Base-by-base conservation (phyloP, 441 rosid genomes). In the Biscutella laevigata region DNA sequence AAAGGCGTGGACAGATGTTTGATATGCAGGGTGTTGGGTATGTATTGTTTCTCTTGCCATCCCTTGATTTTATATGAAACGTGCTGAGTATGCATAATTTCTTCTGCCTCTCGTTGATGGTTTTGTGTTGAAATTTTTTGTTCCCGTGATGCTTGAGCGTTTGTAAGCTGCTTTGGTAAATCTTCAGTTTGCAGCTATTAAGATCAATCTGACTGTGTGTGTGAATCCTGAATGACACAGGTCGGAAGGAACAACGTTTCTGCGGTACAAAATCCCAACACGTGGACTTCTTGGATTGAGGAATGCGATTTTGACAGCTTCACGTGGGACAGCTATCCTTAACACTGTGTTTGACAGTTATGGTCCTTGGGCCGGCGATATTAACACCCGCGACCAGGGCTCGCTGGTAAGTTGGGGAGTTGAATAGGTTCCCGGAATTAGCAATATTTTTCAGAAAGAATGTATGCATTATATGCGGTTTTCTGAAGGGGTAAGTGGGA, bases 201-300 rank as follows among this genome's bases (percentile, higher is more conserved):
- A 22, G 35, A 39, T 29, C 33, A 9, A 37, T 59, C 38, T 56
- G 59, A 60, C 28, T 55, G 27, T 66, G 41, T 16, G 15, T 67
- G 48, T 49, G 47, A 28, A 60, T 63, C 59, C 34, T 45, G 14
- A 67, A 52, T 28, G 14, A n/a, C n/a, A 53, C 61, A 90, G 96
- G 67, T 74, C 82, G 38, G 96, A 87, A 66, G 98, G 96, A 75
- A 87, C 95, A 54, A 79, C 74, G 22, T 58, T 85, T 52, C 77
- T 91, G 12, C 82, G 66, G 49, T 91, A 91, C 72, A 85, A 77
- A 78, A 85, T 91, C 39, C 98, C 96, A 43, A 88, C 98, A 26
- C 96, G 98, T 58, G 96, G 98, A 43, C 96, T 91, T 77, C 88
- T 91, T 50, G 98, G 98, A 59, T 42, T 91, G 80, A 80, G 96